Base-by-base conservation (phyloP, 2,329 filamentous ascomycete species). In the Penicillium nordicum region DNA sequence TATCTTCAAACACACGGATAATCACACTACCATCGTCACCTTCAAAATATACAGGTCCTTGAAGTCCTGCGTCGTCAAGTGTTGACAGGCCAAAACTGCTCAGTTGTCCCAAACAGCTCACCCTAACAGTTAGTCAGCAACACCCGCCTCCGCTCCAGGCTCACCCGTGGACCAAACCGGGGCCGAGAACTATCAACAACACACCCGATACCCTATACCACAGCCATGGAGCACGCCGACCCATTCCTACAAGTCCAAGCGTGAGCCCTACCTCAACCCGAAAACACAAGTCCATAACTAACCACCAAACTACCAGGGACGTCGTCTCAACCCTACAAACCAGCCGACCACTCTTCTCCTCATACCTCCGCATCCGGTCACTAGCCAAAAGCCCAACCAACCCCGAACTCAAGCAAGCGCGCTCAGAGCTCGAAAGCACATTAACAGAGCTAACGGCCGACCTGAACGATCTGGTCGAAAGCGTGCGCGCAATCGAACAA, bases 311-410 rank as follows among this genome's bases (percentile, higher is more conserved):
- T 44, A 27, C 57, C 72, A 96, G 92, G 76, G 94, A 99, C 77
- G 90, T 97, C 64, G 87, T 96, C 64, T 79, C 86, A 61, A 89
- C 95, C 59, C 86, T 99, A 62, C 83, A 88, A 63, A 85, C 85
- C 14, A 89, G 90, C 51, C 88, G 93, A 10, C 88, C 92, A 50
- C 86, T 97, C 55, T 97, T 97, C 81, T 87, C 89, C 62, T 97
- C 92, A 16, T 99, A 96, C 79, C 84, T 96, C 42, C 93, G 94
- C 71, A 99, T 99, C 77, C 90, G 92, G 70, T 94, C 92, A 44
- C 87, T 96, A 27, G 84, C 87, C 57, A 87, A 87, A 40, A 83
- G 84, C 9, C 78, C 87, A 14, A 80, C 81, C 42, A 92, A 90
- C 18, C 92, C 91, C 12, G 84, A 88, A 72, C 82, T 87, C 18